These are phyloP conservation scores for Peronospora destructor DNA, from an alignment of 352 stramenopile genomes.

Conservation along the genomic window DNA sequence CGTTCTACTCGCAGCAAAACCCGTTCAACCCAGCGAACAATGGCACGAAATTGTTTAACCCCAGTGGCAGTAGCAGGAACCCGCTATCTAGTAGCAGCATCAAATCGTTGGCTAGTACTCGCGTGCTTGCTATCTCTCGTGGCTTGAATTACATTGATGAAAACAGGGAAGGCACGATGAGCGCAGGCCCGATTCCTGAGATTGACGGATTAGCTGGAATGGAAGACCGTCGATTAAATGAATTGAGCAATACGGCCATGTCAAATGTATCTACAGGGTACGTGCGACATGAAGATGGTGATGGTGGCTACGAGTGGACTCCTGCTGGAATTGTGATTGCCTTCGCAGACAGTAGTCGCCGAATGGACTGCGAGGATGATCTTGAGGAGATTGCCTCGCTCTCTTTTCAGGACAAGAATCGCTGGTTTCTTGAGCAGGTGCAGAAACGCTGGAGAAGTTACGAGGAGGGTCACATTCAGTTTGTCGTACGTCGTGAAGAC, in stretches of 20 bases:
- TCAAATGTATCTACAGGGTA: slow-evolving; percentile 79
- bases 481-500: slow-evolving; percentile 68
- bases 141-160: slow-evolving; percentile 42
- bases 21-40: slow-evolving; percentile 46
- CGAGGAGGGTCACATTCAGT: slow-evolving; percentile 80
- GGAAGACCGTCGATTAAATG: slow-evolving; percentile 32
- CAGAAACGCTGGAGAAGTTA: slow-evolving; percentile 71
- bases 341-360: slow-evolving; percentile 35
- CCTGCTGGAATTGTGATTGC: slow-evolving; percentile 46
- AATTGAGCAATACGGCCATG: slow-evolving; percentile 57
- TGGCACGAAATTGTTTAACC: slow-evolving; percentile 20
- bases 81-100: slow-evolving; percentile 7
- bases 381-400: slow-evolving; percentile 80
- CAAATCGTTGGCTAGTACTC: slow-evolving; percentile 22
- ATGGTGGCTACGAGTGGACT: slow-evolving; percentile 60
- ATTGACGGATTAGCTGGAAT: slow-evolving; percentile 2
- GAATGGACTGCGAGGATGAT: slow-evolving; percentile 72
- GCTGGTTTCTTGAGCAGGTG: slow-evolving; percentile 75
- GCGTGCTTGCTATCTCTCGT: slow-evolving; percentile 21
- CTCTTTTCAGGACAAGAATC: slow-evolving; percentile 79
- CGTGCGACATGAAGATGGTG: slow-evolving; percentile 59
- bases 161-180: slow-evolving; percentile 40
- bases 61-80: slow-evolving; percentile 14
- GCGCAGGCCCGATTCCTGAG: slow-evolving; percentile 7
- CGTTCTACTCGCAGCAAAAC: slow-evolving; percentile 55